Evolutionary conservation across 306 rosid species (phyloP).

Genomic region (Gleditsia sinensis): DNA sequence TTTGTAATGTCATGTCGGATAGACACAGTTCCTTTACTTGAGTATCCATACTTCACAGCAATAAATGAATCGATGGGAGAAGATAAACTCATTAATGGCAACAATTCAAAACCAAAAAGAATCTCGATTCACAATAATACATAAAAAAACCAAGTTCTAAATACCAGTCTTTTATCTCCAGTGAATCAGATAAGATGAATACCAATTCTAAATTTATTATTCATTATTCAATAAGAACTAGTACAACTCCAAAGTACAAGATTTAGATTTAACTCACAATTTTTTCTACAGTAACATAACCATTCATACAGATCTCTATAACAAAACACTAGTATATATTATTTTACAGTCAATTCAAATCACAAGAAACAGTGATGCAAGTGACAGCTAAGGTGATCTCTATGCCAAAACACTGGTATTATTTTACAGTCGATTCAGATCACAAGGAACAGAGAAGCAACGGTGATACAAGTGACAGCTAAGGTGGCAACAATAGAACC

Average conservation of each 20-base stretch:
- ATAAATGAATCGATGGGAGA: no score
- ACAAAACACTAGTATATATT: constrained; percentile 9
- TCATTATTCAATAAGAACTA: constrained; percentile 2
- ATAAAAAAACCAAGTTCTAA: constrained; percentile 22
- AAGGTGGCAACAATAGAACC: constrained; percentile 83
- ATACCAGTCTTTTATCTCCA: background rate
- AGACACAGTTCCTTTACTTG: no score
- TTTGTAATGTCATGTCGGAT: no score
- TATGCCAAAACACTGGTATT: no score
- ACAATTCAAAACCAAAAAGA: background rate
- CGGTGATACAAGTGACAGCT: constrained; percentile 56
- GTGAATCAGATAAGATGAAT: background rate
- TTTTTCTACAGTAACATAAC: background rate
- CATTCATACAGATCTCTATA: constrained; percentile 38
- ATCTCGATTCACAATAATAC: background rate
- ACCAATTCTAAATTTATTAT: background rate
- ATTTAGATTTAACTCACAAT: constrained; percentile 7
- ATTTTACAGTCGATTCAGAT: no score
- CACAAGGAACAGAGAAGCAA: constrained; percentile 59
- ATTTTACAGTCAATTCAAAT: constrained; percentile 54
- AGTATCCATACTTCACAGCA: no score
- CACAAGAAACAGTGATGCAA: constrained; percentile 55
- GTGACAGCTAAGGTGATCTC: constrained; percentile 67
- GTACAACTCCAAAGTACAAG: constrained; percentile 7
- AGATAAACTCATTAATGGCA: no score